Conservation (phyloP, 306 rosid species). For the Rubus parviflorus region DNA sequence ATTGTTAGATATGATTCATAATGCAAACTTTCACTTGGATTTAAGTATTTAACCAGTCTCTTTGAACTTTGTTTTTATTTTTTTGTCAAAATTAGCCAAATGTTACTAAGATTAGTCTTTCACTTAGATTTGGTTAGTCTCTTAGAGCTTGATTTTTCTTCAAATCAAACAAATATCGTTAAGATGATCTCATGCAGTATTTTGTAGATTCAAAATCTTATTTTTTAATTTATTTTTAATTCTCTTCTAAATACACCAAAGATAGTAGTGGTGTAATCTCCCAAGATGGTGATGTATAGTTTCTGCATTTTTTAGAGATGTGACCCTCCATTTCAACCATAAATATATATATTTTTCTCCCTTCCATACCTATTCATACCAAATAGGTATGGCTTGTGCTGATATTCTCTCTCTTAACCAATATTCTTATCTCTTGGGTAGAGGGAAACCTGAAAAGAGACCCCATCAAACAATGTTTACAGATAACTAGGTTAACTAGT, state of each 20-base stretch:
- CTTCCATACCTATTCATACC: conserved; percentile 3
- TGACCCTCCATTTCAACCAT: conserved; percentile 8
- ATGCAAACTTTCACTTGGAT: no score
- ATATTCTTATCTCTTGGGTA: conserved; percentile 47
- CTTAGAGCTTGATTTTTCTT: background rate
- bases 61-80: no score
- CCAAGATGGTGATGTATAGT: background rate
- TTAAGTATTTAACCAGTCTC: no score
- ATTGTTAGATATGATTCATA: no score
- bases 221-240: no score
- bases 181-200: background rate
- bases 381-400: conserved; percentile 15
- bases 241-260: background rate
- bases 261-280: background rate
- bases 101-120: no score
- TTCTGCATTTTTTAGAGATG: background rate
- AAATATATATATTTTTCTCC: background rate
- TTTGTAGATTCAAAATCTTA: background rate
- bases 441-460: conserved; percentile 46
- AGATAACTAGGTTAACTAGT: conserved; percentile 35
- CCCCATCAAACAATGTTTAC: conserved; percentile 44
- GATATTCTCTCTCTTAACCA: conserved; percentile 19
- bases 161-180: background rate
- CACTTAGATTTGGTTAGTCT: no score
- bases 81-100: no score